Base-by-base conservation (phyloP, 2,329 filamentous ascomycete genomes). In the Fusarium secorum region DNA sequence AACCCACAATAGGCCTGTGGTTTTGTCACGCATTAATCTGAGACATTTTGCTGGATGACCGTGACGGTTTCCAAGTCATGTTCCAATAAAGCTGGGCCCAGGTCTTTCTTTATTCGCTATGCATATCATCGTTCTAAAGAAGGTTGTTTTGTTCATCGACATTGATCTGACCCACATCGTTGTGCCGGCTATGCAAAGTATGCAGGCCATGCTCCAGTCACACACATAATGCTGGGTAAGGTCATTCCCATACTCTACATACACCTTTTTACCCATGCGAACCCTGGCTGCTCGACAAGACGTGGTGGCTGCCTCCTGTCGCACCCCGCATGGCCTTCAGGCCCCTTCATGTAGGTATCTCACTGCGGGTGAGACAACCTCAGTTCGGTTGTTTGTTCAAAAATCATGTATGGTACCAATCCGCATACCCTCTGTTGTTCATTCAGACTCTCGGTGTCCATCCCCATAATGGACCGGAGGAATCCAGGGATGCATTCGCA, bases 401-500 rank as follows among this genome's bases (percentile, higher is more conserved):
- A 66, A 52, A 44, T 60, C 54, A 46, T 66, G 61, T 71, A 64
- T 45, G 55, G 54, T 54, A 70, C 74, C 58, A 71, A 69, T 72
- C 64, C 72, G 66, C 66, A 66, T 74, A 49, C 51, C 62, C 38
- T 64, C 56, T 68, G 64, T 54, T 66, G 52, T 64, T 60, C 71
- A 33, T 58, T 65, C 48, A 64, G 61, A 49, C 55, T 57, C 55
- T 61, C 59, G 59, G 60, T 52, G 63, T 64, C 64, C 56, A 35
- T 57, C 68, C 66, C 66, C 36, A 54, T 68, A 65, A 59, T 60
- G 68, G 51, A 69, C 54, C 59, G 60, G 64, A 65, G 60, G 33
- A 38, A 57, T 61, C 53, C 69, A 66, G 67, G 73, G 73, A 66
- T 75, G 20, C 56, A 60, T 63, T 80, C 78, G 78, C 79, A 81